Evolutionary conservation across 1,139 yeast genomes (phyloP), one percentile per base, ranked within the genome.

Genomic region (Suhomyces choctaworum): DNA sequence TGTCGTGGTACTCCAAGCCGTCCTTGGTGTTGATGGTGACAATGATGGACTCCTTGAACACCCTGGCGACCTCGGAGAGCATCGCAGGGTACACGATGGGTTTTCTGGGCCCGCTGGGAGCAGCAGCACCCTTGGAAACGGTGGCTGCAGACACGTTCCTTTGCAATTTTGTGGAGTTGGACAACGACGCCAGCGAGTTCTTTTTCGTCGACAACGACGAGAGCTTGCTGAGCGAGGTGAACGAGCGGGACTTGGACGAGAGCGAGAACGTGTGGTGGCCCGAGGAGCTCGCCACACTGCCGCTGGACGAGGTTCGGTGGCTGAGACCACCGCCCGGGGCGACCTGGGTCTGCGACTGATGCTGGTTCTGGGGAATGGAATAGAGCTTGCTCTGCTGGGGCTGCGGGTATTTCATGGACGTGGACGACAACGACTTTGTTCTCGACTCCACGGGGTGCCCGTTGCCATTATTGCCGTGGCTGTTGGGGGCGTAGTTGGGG

Each of bases 1-100:
- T 84, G 54, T 90, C 95, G 55, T 94, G 87, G 62, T 90, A 90
- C 44, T 92, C 87, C 50, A 92, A 74, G n/a, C 96, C 97, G 62
- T 90, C 94, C 54, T 92, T 92, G 52, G 85, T 83, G 48, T 87
- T 80, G 42, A 89, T 89, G 2, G 92, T 84, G 19, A 87, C 59
- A 17, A 77, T 76, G 27, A 89, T 76, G 19, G 81, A 68, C 45
- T 84, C 88, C 45, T 82, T 77, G 58, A 92, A 89, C 14, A 80
- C 76, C 17, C 74, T 76, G 1, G 97, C 95, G 9, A 94, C 97
- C 39, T 80, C 74, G 1, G 97, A 88, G 16, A 92, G 66, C 52
- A 88, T 53, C 1, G 97, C 97, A 1, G 97, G 97, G 57, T 92
- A 89, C 3, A 89, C 89, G 15, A 70, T 59, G 3, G 94, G 90